These are phyloP conservation scores for Diospyros lotus DNA, from an alignment of 148 eudicot species.

Conservation along the genomic window DNA sequence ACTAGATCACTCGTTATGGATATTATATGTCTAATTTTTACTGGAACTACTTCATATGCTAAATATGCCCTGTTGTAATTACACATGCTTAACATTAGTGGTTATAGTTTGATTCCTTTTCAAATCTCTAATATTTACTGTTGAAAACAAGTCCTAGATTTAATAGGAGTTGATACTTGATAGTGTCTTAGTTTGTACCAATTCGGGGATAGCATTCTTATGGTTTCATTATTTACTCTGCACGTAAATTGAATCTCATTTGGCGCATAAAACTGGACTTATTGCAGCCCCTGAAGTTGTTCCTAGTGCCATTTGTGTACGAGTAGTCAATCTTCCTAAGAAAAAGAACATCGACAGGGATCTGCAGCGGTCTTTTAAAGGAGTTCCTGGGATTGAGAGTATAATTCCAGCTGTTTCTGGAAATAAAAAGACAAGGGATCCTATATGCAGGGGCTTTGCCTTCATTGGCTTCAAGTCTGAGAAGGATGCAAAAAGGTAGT, in stretches of 20 bases:
- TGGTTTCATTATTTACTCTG: background rate
- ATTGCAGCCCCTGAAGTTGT: conserved; percentile 51
- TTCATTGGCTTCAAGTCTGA: conserved; percentile 60
- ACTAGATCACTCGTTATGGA: too few relatives aligned
- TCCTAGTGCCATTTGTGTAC: conserved; percentile 63
- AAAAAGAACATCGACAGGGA: conserved; percentile 76
- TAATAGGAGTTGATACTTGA: background rate
- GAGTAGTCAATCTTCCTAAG: conserved; percentile 77
- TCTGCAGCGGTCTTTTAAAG: conserved; percentile 70
- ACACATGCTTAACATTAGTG: too few relatives aligned
- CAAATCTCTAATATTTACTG: background rate
- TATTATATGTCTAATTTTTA: too few relatives aligned
- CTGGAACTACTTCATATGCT: too few relatives aligned
- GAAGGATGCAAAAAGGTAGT: conserved; percentile 67
- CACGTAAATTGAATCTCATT: background rate
- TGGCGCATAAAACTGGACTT: conserved; percentile 3
- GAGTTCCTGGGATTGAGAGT: conserved; percentile 59
- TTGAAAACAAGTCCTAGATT: background rate
- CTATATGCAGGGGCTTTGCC: conserved; percentile 85
- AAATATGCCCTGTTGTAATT: too few relatives aligned
- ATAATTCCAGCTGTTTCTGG: conserved; percentile 71
- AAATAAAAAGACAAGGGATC: conserved; percentile 85
- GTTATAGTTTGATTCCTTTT: background rate
- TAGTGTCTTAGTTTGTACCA: background rate
- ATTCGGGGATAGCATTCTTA: background rate